Percentiles rank a stretch among this genome's conserved stretches.
Evolutionary conservation across 2,329 filamentous ascomycete genomes (phyloP).

Genomic region (Pleurostoma richardsiae): DNA sequence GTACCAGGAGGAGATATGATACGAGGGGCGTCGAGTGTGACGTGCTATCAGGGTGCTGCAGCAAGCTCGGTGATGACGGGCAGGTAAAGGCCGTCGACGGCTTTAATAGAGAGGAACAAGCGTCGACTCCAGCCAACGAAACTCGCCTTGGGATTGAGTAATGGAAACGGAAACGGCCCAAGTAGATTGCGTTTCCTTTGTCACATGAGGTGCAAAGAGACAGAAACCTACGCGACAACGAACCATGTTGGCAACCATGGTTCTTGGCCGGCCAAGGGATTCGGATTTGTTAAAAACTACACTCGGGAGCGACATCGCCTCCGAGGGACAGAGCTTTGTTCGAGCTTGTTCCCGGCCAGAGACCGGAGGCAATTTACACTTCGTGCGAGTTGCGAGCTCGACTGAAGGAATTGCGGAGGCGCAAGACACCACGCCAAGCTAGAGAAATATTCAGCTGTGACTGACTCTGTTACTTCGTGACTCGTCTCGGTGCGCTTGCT

Average conservation of each 20-base stretch:
- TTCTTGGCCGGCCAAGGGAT: neutral
- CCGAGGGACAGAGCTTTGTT: too few species aligned
- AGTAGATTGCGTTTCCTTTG: conserved; percentile 10
- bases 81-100: neutral
- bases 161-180: conserved; percentile 6
- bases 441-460: too few species aligned
- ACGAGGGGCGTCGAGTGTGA: neutral
- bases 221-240: neutral
- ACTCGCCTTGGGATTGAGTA: conserved; percentile 9
- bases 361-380: too few species aligned
- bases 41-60: neutral
- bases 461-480: too few species aligned
- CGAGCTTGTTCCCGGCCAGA: too few species aligned
- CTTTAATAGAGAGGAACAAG: neutral
- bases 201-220: conserved; percentile 4
- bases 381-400: too few species aligned
- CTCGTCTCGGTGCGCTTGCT: too few species aligned
- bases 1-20: neutral
- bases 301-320: too few species aligned
- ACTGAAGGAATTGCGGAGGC: too few species aligned
- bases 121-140: conserved; percentile 3
- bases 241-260: neutral
- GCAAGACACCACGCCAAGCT: too few species aligned
- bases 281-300: too few species aligned
- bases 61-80: neutral